These are phyloP conservation scores for Globisporangium polare DNA, from an alignment of 352 stramenopile genomes.

Conservation along the genomic window DNA sequence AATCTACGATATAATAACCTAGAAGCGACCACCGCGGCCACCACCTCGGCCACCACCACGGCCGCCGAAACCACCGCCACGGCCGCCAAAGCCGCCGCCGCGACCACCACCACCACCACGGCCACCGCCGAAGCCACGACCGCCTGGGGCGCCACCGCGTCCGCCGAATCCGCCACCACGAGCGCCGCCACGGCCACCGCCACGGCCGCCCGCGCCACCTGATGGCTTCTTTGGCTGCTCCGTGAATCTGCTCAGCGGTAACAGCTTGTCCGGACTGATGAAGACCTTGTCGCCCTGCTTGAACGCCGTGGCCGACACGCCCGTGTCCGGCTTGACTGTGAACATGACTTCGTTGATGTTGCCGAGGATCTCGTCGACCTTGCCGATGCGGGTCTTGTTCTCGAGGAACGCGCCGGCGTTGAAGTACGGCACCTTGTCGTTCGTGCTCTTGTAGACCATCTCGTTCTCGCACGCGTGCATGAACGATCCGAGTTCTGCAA, in stretches of 20 bases:
- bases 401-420: constrained; percentile 98
- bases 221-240: constrained; percentile 80
- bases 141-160: constrained; percentile 28
- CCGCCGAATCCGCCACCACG: constrained; percentile 32
- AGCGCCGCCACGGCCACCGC: constrained; percentile 37
- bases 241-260: constrained; percentile 95
- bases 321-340: constrained; percentile 95
- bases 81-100: constrained; percentile 25
- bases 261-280: constrained; percentile 96
- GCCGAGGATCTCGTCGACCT: constrained; percentile 98
- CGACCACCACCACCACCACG: constrained; percentile 18
- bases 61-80: constrained; percentile 27
- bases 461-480: constrained; percentile 97
- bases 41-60: constrained; percentile 30
- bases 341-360: constrained; percentile 97
- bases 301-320: constrained; percentile 94
- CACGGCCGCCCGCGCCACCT: constrained; percentile 34
- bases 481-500: constrained; percentile 92
- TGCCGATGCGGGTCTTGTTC: constrained; percentile 99
- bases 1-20: constrained; percentile 41
- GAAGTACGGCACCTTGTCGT: constrained; percentile 97
- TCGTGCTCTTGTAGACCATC: constrained; percentile 97
- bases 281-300: constrained; percentile 97
- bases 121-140: constrained; percentile 24
- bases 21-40: constrained; percentile 30